These are phyloP conservation scores for Ashbya aceris DNA, from an alignment of 1,139 yeast genomes.

Conservation along the genomic window DNA sequence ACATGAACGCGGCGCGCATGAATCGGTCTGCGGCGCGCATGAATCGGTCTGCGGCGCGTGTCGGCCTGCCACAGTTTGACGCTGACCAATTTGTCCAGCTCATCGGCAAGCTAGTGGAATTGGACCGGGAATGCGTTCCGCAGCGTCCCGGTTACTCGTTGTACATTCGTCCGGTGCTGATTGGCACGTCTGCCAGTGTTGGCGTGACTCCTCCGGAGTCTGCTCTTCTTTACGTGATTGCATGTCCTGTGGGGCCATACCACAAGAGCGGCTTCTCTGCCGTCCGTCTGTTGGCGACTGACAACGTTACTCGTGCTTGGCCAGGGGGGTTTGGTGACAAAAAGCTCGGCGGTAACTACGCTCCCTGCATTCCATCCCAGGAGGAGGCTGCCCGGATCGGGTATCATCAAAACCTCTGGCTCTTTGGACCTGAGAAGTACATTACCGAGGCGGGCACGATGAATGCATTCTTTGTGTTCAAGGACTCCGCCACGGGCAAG, in stretches of 20 bases:
- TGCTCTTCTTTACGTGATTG: constrained; percentile 76
- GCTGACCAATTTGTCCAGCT: constrained; percentile 64
- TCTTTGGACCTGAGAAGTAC: constrained; percentile 81
- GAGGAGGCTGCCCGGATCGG: constrained; percentile 81
- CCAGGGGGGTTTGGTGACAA: constrained; percentile 97
- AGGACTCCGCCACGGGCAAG: constrained; percentile 59
- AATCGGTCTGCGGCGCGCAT: constrained; percentile 79
- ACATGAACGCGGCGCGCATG: constrained; percentile 86
- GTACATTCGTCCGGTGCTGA: constrained; percentile 88
- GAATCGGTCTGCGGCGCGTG: constrained; percentile 80
- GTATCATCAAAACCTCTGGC: constrained; percentile 92
- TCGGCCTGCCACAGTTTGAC: constrained; percentile 80
- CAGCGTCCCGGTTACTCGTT: constrained; percentile 78
- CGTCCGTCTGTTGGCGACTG: constrained; percentile 86
- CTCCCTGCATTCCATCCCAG: constrained; percentile 89
- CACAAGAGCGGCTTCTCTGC: constrained; percentile 92
- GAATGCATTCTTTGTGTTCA: constrained; percentile 85
- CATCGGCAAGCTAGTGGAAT: constrained; percentile 60
- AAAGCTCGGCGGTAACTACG: constrained; percentile 95
- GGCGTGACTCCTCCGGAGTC: constrained; percentile 77
- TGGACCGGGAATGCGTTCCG: constrained; percentile 76
- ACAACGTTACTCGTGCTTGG: constrained; percentile 95
- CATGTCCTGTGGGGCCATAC: constrained; percentile 92
- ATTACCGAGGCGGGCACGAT: constrained; percentile 97
- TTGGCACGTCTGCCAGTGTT: constrained; percentile 79